Base-by-base conservation (phyloP, 352 stramenopile species). In the Thraustochytrium striatum region DNA sequence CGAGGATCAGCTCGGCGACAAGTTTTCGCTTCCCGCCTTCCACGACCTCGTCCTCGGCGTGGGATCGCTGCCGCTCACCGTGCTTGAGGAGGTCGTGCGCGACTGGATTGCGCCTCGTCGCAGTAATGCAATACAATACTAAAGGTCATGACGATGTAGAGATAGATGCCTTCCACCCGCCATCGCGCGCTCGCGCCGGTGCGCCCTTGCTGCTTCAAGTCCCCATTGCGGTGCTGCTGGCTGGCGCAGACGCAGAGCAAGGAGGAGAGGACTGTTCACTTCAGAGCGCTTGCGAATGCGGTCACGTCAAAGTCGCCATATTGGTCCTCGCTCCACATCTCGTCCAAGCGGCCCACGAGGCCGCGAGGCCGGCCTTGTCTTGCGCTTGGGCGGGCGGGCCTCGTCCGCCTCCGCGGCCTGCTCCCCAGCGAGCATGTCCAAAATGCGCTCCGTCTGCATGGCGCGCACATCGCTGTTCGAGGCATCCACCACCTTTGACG, bases 81-180 rank as follows among this genome's bases (percentile, higher is more conserved):
- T 84, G n/a, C 57, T 87, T n/a, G 83, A 87, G 75, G 65, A 84
- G 1, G 50, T 84, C n/a, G 81, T 87, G 8, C 57, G 82, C 21
- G 82, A 85, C 41, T 85, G 84, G 44, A 83, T 86, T 55, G 43
- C 9, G 7, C 13, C 16, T 13, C 28, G 39, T 11, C 8, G 21
- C 35, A 57, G n/a, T 19, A 55, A 52, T 39, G 28, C 19, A n/a
- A 25, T 8, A 59, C 52, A 33, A 28, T 28, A 28, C 33, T 59
- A 19, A n/a, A 11, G 52, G 8, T 1, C 25, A 32, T 19, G 52
- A 38, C 25, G 52, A 59, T 1, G 33, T 33, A 59, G 52, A 11
- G 52, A 33, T 11, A 33, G 33, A 2, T 11, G 16, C 19, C 9
- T 1, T 33, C 52, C 25, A 11, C 3, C 19, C 33, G 19, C 33